Evolutionary conservation across 139 green algal species (phyloP), one percentile per base, ranked within the genome.

Genomic region (Ostreobium quekettii): DNA sequence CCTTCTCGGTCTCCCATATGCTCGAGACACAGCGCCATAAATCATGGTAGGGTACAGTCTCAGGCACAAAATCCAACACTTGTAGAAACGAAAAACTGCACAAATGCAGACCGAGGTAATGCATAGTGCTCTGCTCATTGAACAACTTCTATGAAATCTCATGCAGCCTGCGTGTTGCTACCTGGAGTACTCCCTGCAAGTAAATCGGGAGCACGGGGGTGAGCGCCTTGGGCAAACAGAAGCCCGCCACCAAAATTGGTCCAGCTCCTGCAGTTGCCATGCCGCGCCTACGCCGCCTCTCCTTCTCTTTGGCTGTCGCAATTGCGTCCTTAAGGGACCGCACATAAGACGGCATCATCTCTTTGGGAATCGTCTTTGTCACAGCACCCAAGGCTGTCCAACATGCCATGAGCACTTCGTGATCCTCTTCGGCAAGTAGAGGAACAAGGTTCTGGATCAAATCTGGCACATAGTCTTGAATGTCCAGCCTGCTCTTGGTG

Each of bases 131-230:
- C n/a, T n/a, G n/a, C n/a, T n/a, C n/a, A n/a, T n/a, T n/a, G n/a
- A n/a, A n/a, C n/a, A n/a, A n/a, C n/a, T n/a, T n/a, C n/a, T n/a
- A n/a, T n/a, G n/a, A n/a, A n/a, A n/a, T n/a, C n/a, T n/a, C n/a
- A n/a, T n/a, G n/a, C n/a, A n/a, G n/a, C n/a, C n/a, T n/a, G n/a
- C n/a, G n/a, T n/a, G n/a, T n/a, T n/a, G n/a, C 0, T 61, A 88
- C 82, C 81, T 90, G 85, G 57, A 93, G 75, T 66, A 94, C 78
- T 4, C 85, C 93, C 73, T 93, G 83, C 36, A 99, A 81, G 82
- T 93, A 99, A 70, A 98, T 86, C 31, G 89, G 90, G 67, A 98
- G 74, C 47, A 98, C 63, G 0, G 94, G 91, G 36, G 71, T 72
- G 36, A 98, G 80, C 0, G 86, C 92, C 73, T 93, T 93, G 48